Percentiles rank a stretch among this genome's conserved stretches.
phyloP scores from a whole-genome alignment of 805 yeast species.

The Wickerhamomyces pijperi region DNA sequence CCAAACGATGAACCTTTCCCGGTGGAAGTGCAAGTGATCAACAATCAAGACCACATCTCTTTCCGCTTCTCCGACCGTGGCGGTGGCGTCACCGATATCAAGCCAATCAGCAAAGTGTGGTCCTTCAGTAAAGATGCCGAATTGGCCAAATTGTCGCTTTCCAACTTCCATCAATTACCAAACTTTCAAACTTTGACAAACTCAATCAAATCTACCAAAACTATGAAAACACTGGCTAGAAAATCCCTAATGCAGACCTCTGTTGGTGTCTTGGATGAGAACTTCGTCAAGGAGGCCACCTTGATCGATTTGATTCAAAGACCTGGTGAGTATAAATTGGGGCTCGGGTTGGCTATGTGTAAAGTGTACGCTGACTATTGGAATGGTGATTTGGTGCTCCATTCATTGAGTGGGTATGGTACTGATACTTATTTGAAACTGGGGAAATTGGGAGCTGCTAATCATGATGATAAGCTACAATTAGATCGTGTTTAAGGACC shows the following conservation, averaged over 20 bases:
- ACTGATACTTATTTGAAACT: conserved; percentile 76
- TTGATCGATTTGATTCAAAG: conserved; percentile 57
- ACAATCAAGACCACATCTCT: conserved; percentile 53
- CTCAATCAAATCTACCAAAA: conserved; percentile 2
- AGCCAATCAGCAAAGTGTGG: conserved; percentile 60
- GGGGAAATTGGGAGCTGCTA: conserved; percentile 52
- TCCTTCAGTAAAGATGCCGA: conserved; percentile 71
- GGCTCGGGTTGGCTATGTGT: conserved; percentile 87
- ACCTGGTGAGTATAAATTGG: conserved; percentile 65
- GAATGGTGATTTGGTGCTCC: conserved; percentile 83
- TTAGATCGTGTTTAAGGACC: conserved; percentile 69
- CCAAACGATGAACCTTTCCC: conserved; percentile 46
- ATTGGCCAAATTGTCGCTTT: conserved; percentile 44
- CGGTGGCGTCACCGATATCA: conserved; percentile 60
- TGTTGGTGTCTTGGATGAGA: conserved; percentile 26
- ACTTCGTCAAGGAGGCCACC: conserved; percentile 27
- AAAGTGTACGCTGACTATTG: conserved; percentile 91
- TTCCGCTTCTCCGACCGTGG: conserved; percentile 84
- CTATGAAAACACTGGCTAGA: conserved; percentile 18
- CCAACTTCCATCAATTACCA: conserved; percentile 61
- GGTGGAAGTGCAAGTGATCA: conserved; percentile 63
- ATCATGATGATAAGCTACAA: conserved; percentile 47
- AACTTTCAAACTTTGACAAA: conserved; percentile 32
- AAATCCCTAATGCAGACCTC: conserved; percentile 27
- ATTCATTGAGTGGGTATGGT: conserved; percentile 84